Evolutionary conservation across 1,284 basidiomycete species (phyloP).

Genomic region (Moesziomyces sp.): DNA sequence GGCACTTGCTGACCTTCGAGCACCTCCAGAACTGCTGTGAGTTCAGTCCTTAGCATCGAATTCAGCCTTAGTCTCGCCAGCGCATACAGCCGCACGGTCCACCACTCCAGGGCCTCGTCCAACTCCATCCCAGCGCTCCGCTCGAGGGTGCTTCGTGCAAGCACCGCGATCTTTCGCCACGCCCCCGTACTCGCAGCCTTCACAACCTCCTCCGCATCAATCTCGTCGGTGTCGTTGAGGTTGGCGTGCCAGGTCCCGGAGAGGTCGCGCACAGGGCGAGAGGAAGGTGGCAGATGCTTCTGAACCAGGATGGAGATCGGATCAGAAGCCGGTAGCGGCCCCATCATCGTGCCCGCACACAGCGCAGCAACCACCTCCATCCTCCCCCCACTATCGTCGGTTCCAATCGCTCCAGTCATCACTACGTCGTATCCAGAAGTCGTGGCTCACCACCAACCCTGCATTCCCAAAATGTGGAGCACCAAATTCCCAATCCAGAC

Average conservation of each 20-base stretch:
- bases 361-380: neutral
- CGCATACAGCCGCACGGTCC: slow-evolving; percentile 41
- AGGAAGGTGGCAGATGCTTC: slow-evolving; percentile 43
- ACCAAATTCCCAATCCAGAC: too few relatives aligned
- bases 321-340: slow-evolving; percentile 42
- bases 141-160: slow-evolving; percentile 17
- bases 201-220: slow-evolving; percentile 5
- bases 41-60: slow-evolving; percentile 18
- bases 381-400: too few relatives aligned
- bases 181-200: slow-evolving; percentile 22
- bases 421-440: too few relatives aligned
- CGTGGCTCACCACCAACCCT: too few relatives aligned
- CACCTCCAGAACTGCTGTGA: neutral
- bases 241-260: slow-evolving; percentile 16
- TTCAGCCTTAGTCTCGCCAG: slow-evolving; percentile 37
- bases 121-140: neutral
- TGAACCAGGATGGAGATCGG: slow-evolving; percentile 33
- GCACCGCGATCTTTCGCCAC: slow-evolving; percentile 40
- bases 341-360: slow-evolving; percentile 17
- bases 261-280: slow-evolving; percentile 38
- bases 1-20: slow-evolving; percentile 15
- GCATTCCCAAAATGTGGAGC: too few relatives aligned
- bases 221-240: too few relatives aligned
- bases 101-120: slow-evolving; percentile 34
- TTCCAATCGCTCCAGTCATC: too few relatives aligned